Base-by-base conservation (phyloP, 2,329 filamentous ascomycete species). In the Fusarium caatingaense region DNA sequence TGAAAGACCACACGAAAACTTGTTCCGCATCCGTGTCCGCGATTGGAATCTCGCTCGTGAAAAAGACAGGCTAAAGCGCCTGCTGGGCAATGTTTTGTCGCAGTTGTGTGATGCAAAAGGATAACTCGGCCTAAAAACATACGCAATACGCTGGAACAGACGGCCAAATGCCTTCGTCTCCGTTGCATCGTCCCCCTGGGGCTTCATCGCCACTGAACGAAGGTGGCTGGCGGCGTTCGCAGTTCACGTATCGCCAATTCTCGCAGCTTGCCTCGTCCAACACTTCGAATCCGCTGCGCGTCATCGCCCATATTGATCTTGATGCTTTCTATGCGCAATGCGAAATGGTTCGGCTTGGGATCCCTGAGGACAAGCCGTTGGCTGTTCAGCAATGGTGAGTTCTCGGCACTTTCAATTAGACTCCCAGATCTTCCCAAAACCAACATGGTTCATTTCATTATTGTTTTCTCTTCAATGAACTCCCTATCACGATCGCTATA, bases 281-380 rank as follows among this genome's bases (percentile, higher is more conserved):
- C 34, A 85, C 90, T 0, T 88, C 89, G 11, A 93, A 89, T 53
- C 95, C 95, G 2, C 85, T 99, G 37, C 90, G 96, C 47, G 92
- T 97, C 28, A 89, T 98, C 72, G 93, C 93, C 9, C 94, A 98
- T 79, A 89, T 98, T 68, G 96, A 99, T 76, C 89, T 99, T 64
- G 96, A 99, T 87, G 95, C 95, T 41, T 99, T 99, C 81, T 99
- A 99, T 79, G 92, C 92, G 6, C 96, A 99, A 83, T 98, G 94
- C 78, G 96, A 99, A 81, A 97, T 94, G 87, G 90, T 97, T 12
- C 89, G 96, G 10, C 85, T 98, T 46, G 90, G 90, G 15, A 83
- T 92, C 13, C 83, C 91, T 16, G 90, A 93, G 66, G 88, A 93
- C 60, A 87, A 90, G 70, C 96, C 96, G 12, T 87, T 99, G 25